Evolutionary conservation across 106 monocot genomes (phyloP).

Genomic region (Triglochin maritima): DNA sequence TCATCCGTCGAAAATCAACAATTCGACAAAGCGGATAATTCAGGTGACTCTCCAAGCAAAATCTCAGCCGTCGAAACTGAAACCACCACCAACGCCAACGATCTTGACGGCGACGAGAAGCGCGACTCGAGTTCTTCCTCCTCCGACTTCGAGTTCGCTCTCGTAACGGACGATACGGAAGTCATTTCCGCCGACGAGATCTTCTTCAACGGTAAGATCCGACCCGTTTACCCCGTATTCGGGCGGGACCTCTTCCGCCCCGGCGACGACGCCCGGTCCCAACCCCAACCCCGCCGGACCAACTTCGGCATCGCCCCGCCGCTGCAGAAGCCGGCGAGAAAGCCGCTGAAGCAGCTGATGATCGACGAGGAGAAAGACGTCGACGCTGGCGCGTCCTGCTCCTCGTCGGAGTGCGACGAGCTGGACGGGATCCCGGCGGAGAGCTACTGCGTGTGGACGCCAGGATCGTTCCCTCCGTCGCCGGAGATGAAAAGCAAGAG

Average conservation of each 20-base stretch:
- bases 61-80: too few species aligned
- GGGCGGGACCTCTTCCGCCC: background rate
- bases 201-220: constrained; percentile 40
- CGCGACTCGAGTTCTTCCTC: too few species aligned
- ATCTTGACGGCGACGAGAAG: constrained; percentile 4
- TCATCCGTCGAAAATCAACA: too few species aligned
- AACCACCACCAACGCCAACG: background rate
- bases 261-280: background rate
- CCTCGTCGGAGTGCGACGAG: constrained; percentile 20
- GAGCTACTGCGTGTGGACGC: constrained; percentile 29
- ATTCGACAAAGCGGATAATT: too few species aligned
- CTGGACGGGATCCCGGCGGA: constrained; percentile 14
- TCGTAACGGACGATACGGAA: background rate
- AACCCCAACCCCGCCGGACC: too few species aligned
- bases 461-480: constrained; percentile 12
- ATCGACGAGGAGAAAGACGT: constrained; percentile 11
- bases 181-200: constrained; percentile 22
- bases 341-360: constrained; percentile 6
- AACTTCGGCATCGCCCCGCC: background rate
- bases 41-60: too few species aligned
- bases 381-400: background rate
- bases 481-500: constrained; percentile 30
- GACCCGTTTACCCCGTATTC: constrained; percentile 40
- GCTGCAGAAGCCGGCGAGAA: background rate
- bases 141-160: constrained; percentile 31